These are phyloP conservation scores for Eucalyptus marginata DNA, from an alignment of 345 rosid genomes.

Conservation along the genomic window DNA sequence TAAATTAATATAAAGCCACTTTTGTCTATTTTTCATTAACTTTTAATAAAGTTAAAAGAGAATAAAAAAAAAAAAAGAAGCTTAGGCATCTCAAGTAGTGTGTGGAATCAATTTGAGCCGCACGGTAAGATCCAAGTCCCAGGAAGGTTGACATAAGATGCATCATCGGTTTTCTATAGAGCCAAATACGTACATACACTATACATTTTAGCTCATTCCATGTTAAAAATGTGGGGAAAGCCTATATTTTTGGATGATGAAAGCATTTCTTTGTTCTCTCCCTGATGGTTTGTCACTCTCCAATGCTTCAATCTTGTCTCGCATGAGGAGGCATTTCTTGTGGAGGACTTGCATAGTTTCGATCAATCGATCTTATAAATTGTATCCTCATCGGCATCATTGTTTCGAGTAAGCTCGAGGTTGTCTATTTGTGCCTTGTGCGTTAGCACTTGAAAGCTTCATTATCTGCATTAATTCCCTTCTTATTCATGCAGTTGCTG, in stretches of 20 bases:
- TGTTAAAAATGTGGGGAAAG: neutral
- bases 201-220: neutral
- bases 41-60: neutral
- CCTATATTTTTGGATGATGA: neutral
- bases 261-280: neutral
- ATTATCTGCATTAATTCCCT: neutral
- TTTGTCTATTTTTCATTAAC: neutral
- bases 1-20: neutral
- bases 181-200: neutral
- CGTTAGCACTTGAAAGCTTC: neutral
- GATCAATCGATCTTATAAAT: neutral
- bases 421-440: neutral
- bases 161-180: neutral
- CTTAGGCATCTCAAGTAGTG: neutral
- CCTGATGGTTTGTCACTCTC: neutral
- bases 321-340: neutral
- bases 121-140: neutral
- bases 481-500: neutral
- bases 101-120: neutral
- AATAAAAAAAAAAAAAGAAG: fast-evolving
- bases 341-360: neutral
- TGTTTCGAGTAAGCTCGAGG: neutral
- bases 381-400: neutral
- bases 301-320: neutral
- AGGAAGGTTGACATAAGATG: neutral